These are phyloP conservation scores for Erythrophleum fordii DNA, from an alignment of 306 rosid genomes.

Conservation along the genomic window DNA sequence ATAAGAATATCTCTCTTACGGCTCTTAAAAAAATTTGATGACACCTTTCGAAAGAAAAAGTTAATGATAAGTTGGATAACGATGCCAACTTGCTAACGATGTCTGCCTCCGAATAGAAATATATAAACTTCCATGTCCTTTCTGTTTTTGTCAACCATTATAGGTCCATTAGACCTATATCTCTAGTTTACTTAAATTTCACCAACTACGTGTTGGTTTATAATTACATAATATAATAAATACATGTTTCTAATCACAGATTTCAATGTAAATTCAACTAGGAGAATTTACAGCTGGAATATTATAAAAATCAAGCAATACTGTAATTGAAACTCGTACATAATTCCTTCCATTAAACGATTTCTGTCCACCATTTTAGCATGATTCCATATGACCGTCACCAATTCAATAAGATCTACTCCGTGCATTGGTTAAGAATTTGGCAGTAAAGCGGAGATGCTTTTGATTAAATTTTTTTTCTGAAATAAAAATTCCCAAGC, in stretches of 20 bases:
- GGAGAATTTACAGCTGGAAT: background rate
- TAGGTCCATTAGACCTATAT: background rate
- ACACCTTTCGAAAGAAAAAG: background rate
- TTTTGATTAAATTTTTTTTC: no score
- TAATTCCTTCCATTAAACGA: no score
- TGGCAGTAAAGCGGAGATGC: no score
- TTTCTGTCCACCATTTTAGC: no score
- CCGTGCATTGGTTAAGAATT: no score
- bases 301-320: no score
- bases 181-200: background rate
- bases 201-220: background rate
- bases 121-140: background rate
- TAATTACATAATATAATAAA: background rate
- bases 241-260: background rate
- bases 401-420: no score
- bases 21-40: background rate
- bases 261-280: background rate
- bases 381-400: no score
- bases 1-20: no score
- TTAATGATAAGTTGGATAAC: background rate
- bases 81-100: conserved; percentile 12
- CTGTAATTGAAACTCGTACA: no score
- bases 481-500: no score
- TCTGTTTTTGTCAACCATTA: conserved; percentile 2
- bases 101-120: conserved; percentile 3